Base-by-base conservation (phyloP, 1,284 basidiomycete genomes). In the Athelia sp. region DNA sequence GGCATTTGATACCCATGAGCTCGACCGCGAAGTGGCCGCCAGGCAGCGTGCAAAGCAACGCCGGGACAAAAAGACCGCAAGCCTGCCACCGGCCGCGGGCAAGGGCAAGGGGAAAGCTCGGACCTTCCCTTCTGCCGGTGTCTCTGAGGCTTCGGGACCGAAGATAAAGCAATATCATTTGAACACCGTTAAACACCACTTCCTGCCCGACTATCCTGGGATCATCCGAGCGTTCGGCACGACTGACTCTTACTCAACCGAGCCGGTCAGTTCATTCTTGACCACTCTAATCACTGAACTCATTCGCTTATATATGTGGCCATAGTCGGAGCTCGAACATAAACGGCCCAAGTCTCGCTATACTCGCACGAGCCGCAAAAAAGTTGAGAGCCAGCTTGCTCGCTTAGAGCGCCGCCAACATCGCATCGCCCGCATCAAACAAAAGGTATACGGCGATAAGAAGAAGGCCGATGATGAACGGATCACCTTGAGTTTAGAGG, bases 271-370 rank as follows among this genome's bases (percentile, higher is more conserved):
- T 46, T 22, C 62, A 8, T 17, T 42, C 13, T 62, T 57, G 1
- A 52, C 55, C 46, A 62, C 62, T 50, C n/a, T n/a, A n/a, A n/a
- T n/a, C n/a, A n/a, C n/a, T n/a, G n/a, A n/a, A n/a, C 10, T 36
- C 43, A 8, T 23, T 52, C 9, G 3, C 40, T 3, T 44, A 18
- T 36, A 4, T 35, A 22, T 21, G 23, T 9, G 6, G 6, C 36
- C 42, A 13, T 50, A 69, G 67, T 62, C 64, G 8, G 63, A 70
- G 58, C 62, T 64, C 23, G 62, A 61, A 1, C 66, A 70, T 50
- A 48, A 57, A 17, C 23, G 52, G 0, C 57, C 68, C 23, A 70
- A 70, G 49, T 52, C 46, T 3, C 52, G 62, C 3, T 68, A 68
- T 26, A 32, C 45, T 1, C 31, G 56, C 4, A 63, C 56, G 1